These are phyloP conservation scores for Fusarium mexicanum DNA, from an alignment of 2,329 filamentous ascomycete species.

Conservation along the genomic window DNA sequence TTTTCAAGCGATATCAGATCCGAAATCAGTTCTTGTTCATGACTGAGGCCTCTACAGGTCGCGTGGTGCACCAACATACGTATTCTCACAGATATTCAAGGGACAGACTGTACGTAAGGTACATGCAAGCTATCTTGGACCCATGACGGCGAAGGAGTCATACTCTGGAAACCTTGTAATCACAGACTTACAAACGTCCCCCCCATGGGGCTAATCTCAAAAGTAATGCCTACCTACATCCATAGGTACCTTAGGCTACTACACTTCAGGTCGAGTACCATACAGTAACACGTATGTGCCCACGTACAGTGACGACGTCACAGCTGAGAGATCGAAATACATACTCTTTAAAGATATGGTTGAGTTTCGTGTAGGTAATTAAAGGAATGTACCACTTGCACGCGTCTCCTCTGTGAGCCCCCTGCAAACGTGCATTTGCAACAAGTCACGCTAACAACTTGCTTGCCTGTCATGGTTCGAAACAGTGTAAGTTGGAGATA, in stretches of 20 bases:
- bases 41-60: slow-evolving; percentile 24
- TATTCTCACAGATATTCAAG: neutral
- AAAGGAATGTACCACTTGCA: slow-evolving; percentile 25
- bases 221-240: neutral
- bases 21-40: slow-evolving; percentile 7
- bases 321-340: neutral
- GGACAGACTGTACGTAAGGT: slow-evolving; percentile 4
- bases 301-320: slow-evolving; percentile 39
- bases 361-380: neutral
- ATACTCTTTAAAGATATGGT: neutral
- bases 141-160: slow-evolving; percentile 36
- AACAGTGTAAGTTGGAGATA: neutral
- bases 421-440: slow-evolving; percentile 17
- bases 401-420: slow-evolving; percentile 16
- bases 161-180: slow-evolving; percentile 25
- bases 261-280: neutral
- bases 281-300: slow-evolving; percentile 32
- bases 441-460: slow-evolving; percentile 1
- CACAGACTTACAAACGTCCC: slow-evolving; percentile 26
- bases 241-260: neutral
- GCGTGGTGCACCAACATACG: slow-evolving; percentile 11
- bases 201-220: slow-evolving; percentile 7
- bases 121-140: slow-evolving; percentile 24
- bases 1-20: slow-evolving; percentile 30
- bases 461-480: slow-evolving; percentile 1